Evolutionary conservation across 306 rosid species (phyloP), one percentile per base, ranked within the genome.

Genomic region (Sophora flavescens): DNA sequence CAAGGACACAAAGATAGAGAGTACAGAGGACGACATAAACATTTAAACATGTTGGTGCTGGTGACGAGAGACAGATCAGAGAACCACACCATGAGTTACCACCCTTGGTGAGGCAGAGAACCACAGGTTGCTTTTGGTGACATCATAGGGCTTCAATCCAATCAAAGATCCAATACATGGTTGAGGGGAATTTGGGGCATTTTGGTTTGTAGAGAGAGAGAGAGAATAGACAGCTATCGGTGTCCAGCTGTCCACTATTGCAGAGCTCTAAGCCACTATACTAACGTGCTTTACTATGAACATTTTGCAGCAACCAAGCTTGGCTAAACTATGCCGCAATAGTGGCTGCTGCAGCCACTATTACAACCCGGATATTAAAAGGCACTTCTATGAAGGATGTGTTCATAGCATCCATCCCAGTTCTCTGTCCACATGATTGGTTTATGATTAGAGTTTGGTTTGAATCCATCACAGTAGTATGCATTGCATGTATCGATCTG

Each of bases 381-480:
- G 74, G 58, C 44, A 44, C 26, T 26, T 68, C 66, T 62, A 48
- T 76, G 63, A 79, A 71, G 68, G 28, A 72, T 66, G 80, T 51
- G 30, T 75, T 65, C 87, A 75, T 88, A 95, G 97, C 98, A 95
- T 88, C 98, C 98, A 82, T 90, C 96, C 98, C 98, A 95, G 81
- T 95, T 77, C 82, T 95, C 98, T 2, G 98, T 92, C 96, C 97
- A 92, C 13, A 95, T 53, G 26, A 47, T 80, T 69, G 98, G 98
- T 74, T 92, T 95, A 75, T 83, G 68, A 47, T 8, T 44, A 73
- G 98, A 90, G 85, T 90, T 92, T 59, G 98, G 90, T 85, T 81
- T 88, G 81, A 89, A 95, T 64, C 98, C 97, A 74, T 95, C 98
- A 54, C 98, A 95, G 79, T 95, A 95, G 88, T 90, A 92, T 72